Base-by-base conservation (phyloP, 768 basidiomycete genomes). In the Pisolithus sp. region DNA sequence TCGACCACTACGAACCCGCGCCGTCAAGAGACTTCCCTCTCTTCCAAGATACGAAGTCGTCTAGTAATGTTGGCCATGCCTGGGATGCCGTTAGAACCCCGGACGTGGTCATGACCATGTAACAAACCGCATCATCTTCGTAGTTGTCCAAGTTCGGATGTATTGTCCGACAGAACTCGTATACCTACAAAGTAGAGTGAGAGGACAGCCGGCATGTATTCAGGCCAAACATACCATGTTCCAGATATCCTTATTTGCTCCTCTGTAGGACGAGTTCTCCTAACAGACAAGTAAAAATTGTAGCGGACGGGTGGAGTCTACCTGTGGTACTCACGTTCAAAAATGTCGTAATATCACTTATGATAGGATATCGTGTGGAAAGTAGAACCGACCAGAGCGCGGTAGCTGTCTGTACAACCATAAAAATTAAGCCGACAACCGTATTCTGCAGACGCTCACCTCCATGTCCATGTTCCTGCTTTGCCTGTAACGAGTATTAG, bases 201-300 rank as follows among this genome's bases (percentile, higher is more conserved):
- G 44, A 44, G 44, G 12, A 13, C 26, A 26, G 43, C 43, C 18
- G 38, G 17, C 3, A 20, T 12, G 21, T 41, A 10, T 23, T 28
- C 10, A 17, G 36, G 51, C 23, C 23, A 31, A 30, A 70, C 75
- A 13, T 53, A 86, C 89, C 89, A 92, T 92, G 51, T 68, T 78
- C 90, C 90, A 93, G 8, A 91, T 69, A 68, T 93, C 90, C 61
- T 88, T 88, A 66, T 89, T 92, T 13, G 83, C 80, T 0, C 83
- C 86, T 61, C 84, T 90, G 68, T 88, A 89, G 4, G 71, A 75
- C 7, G 76, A 78, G 53, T 67, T 73, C 47, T 79, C 70, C 70
- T 74, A 51, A 49, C 50, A 39, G 38, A 23, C 28, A 20, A 20
- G 12, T 36, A 10, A 36, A 13, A 8, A 23, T 46, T 7, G 39